These are phyloP conservation scores for Ophiobolus disseminans DNA, from an alignment of 2,329 filamentous ascomycete species.

Conservation along the genomic window DNA sequence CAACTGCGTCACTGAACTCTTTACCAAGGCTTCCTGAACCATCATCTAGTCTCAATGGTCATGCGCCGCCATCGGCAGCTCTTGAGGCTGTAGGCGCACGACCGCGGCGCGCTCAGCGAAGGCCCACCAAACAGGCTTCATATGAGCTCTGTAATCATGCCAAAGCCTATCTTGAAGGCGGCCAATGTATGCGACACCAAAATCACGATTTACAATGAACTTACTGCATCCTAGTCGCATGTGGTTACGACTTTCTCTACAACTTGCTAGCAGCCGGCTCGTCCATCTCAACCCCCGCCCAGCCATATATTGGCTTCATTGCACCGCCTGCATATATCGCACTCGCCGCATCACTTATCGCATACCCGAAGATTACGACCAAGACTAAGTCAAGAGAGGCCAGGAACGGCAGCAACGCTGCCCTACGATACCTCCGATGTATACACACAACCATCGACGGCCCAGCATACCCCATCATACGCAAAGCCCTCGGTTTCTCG, in stretches of 20 bases:
- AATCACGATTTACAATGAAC: background rate
- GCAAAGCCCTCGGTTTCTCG: conserved; percentile 74
- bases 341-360: conserved; percentile 78
- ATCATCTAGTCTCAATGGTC: background rate
- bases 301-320: conserved; percentile 61
- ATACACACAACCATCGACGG: conserved; percentile 71
- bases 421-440: conserved; percentile 74
- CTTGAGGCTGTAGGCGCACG: conserved; percentile 31
- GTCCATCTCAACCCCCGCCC: conserved; percentile 42
- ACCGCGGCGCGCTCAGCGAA: conserved; percentile 35
- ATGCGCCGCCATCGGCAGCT: conserved; percentile 9
- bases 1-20: background rate
- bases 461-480: conserved; percentile 68
- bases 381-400: conserved; percentile 69
- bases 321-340: conserved; percentile 77
- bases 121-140: conserved; percentile 40
- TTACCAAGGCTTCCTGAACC: background rate
- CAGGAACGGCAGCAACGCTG: conserved; percentile 68
- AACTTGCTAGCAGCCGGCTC: conserved; percentile 42
- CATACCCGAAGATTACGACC: conserved; percentile 81
- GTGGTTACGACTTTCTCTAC: conserved; percentile 44
- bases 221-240: conserved; percentile 31
- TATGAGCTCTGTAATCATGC: conserved; percentile 47
- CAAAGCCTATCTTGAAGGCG: conserved; percentile 46
- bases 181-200: conserved; percentile 35